phyloP scores from a whole-genome alignment of 352 stramenopile genomes.

The Pythium periplocum region DNA sequence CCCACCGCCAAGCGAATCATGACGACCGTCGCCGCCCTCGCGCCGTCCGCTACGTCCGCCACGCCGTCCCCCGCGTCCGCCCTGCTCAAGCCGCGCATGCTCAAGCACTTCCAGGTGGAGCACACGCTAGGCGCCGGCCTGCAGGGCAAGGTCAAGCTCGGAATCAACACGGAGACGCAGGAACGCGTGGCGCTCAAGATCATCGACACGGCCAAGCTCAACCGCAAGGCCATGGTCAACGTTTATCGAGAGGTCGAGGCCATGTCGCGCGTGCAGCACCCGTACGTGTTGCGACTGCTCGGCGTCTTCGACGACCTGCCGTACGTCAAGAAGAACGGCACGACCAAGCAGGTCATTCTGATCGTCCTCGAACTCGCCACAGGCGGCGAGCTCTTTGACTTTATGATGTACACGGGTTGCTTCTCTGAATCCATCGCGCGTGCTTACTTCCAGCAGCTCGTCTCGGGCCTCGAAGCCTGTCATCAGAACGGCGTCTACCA shows the following conservation, averaged over 20 bases:
- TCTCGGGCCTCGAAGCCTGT: conserved; percentile 73
- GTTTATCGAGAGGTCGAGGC: conserved; percentile 87
- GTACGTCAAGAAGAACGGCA: conserved; percentile 73
- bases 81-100: conserved; percentile 35
- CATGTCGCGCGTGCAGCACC: conserved; percentile 82
- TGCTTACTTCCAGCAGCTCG: conserved; percentile 87
- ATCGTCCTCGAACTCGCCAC: conserved; percentile 88
- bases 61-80: conserved; percentile 4
- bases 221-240: conserved; percentile 78
- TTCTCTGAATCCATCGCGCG: conserved; percentile 85
- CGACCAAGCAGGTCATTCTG: conserved; percentile 73
- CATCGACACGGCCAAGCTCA: conserved; percentile 80
- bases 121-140: conserved; percentile 78
- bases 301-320: conserved; percentile 63
- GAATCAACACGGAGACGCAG: conserved; percentile 68
- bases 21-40: too few relatives aligned
- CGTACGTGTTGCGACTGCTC: conserved; percentile 80
- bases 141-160: conserved; percentile 87
- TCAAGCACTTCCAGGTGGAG: conserved; percentile 71
- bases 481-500: conserved; percentile 85
- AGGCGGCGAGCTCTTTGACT: conserved; percentile 88
- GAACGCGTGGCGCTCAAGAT: conserved; percentile 89
- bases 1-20: too few relatives aligned
- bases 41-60: conserved; percentile 1
- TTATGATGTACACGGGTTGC: conserved; percentile 91